phyloP scores from a whole-genome alignment of 2,329 filamentous ascomycete genomes.

The Penicillium thymicola region DNA sequence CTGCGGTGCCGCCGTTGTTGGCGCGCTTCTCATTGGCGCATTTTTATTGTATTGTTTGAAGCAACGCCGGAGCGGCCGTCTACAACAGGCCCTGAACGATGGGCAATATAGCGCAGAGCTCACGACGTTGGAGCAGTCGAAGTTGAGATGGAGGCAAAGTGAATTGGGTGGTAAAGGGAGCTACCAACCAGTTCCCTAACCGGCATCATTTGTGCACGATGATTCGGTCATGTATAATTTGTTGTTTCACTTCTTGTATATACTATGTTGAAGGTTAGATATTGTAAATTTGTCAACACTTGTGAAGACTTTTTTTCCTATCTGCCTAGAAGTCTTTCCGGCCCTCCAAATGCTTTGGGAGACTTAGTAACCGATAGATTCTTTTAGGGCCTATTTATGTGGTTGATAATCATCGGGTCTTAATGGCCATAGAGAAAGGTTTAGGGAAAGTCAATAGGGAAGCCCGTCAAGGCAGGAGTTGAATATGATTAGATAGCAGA shows the following conservation, averaged over 20 bases:
- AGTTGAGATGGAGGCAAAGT: constrained; percentile 13
- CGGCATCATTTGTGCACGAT: neutral
- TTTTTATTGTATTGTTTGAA: constrained; percentile 10
- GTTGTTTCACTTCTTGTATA: neutral
- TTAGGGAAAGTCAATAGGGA: too few species aligned
- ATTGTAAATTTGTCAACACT: too few species aligned
- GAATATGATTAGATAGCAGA: too few species aligned
- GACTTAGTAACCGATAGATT: too few species aligned
- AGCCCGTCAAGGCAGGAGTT: too few species aligned
- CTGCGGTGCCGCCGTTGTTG: constrained; percentile 2
- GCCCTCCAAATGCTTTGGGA: too few species aligned
- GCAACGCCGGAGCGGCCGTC: constrained; percentile 12
- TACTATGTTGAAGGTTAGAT: neutral
- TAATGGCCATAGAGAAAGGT: too few species aligned
- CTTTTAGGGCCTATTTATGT: too few species aligned
- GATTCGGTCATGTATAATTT: neutral
- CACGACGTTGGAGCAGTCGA: constrained; percentile 3
- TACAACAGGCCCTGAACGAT: constrained; percentile 14
- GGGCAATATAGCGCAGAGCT: constrained; percentile 7
- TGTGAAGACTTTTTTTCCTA: too few species aligned
- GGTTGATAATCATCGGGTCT: too few species aligned
- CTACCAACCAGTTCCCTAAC: constrained; percentile 12
- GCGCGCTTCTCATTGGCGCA: constrained; percentile 2
- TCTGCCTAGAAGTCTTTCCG: too few species aligned
- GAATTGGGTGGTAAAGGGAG: constrained; percentile 10